These are phyloP conservation scores for Tetracladium marchalianum DNA, from an alignment of 495 filamentous ascomycete genomes.

Conservation along the genomic window DNA sequence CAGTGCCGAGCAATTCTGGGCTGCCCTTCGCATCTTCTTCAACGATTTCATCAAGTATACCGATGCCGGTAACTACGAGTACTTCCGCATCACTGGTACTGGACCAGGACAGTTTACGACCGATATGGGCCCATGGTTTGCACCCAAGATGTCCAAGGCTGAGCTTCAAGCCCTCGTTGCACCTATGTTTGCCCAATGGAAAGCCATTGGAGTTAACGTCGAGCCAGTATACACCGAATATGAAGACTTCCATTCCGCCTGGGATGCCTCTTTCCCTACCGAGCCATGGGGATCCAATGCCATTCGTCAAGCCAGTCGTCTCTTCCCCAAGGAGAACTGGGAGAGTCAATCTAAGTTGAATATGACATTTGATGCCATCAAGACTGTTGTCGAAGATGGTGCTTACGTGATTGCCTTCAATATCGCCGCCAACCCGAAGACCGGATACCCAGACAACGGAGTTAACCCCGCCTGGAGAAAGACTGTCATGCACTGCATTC, in stretches of 20 bases:
- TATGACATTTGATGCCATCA: constrained; percentile 20
- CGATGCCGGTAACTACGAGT: constrained; percentile 43
- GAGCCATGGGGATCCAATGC: constrained; percentile 29
- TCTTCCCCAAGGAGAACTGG: constrained; percentile 44
- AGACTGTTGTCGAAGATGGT: constrained; percentile 35
- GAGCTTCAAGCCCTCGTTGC: constrained; percentile 26
- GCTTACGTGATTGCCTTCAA: constrained; percentile 31
- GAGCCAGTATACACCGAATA: constrained; percentile 24
- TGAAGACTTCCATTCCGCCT: constrained; percentile 36
- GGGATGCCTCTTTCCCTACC: constrained; percentile 32
- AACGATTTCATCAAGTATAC: constrained; percentile 5
- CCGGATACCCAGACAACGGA: constrained; percentile 30
- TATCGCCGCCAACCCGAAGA: constrained; percentile 5
- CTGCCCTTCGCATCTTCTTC: constrained; percentile 1
- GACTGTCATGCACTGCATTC: constrained; percentile 26
- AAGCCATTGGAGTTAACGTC: constrained; percentile 22
- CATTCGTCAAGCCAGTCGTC: constrained; percentile 45
- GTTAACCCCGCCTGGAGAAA: constrained; percentile 51
- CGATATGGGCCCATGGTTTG: constrained; percentile 31
- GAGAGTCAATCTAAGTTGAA: constrained; percentile 21
- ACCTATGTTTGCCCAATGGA: constrained; percentile 24
- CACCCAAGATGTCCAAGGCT: constrained; percentile 24
- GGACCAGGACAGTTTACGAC: constrained; percentile 23
- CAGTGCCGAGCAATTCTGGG: constrained; percentile 7
- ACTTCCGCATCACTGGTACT: constrained; percentile 31